Evolutionary conservation across 2,329 filamentous ascomycete species (phyloP).

Genomic region (Fusarium sp.): DNA sequence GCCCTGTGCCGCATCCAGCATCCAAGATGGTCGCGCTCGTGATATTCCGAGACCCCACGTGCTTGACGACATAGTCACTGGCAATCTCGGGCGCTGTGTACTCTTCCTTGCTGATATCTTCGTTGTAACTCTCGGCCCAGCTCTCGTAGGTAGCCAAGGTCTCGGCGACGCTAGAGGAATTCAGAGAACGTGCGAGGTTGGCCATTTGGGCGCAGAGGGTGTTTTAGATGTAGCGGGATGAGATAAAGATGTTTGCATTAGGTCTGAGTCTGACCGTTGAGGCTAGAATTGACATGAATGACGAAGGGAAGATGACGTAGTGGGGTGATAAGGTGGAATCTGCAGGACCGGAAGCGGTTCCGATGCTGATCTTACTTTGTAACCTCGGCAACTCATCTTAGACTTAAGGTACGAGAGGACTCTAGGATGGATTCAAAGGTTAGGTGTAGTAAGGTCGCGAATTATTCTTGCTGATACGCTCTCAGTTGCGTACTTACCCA

Average conservation of each 20-base stretch:
- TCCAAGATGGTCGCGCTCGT: conserved; percentile 54
- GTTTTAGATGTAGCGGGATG: no score
- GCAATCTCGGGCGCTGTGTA: conserved; percentile 54
- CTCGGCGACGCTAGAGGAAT: conserved; percentile 23
- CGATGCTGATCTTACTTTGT: background rate
- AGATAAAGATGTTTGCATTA: background rate
- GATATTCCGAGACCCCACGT: conserved; percentile 21
- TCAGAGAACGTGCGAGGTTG: conserved; percentile 16
- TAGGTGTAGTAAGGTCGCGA: background rate
- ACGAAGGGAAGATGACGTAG: background rate
- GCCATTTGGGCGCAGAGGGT: conserved; percentile 7
- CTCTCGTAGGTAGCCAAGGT: conserved; percentile 38
- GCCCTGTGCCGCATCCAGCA: conserved; percentile 64
- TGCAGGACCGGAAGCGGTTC: background rate
- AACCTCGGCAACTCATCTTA: background rate
- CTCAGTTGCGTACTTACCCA: background rate
- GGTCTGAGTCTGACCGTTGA: background rate
- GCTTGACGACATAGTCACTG: conserved; percentile 40
- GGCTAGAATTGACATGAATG: background rate
- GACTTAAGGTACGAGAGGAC: background rate
- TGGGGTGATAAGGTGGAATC: background rate
- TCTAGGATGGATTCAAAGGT: background rate
- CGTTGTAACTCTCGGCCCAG: conserved; percentile 46
- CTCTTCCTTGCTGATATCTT: conserved; percentile 48
- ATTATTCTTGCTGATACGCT: background rate